A percentile compares a stretch with the other conserved stretches of the same genome.
Conservation (phyloP, 352 stramenopile species). For the Phytophthora sp. region DNA sequence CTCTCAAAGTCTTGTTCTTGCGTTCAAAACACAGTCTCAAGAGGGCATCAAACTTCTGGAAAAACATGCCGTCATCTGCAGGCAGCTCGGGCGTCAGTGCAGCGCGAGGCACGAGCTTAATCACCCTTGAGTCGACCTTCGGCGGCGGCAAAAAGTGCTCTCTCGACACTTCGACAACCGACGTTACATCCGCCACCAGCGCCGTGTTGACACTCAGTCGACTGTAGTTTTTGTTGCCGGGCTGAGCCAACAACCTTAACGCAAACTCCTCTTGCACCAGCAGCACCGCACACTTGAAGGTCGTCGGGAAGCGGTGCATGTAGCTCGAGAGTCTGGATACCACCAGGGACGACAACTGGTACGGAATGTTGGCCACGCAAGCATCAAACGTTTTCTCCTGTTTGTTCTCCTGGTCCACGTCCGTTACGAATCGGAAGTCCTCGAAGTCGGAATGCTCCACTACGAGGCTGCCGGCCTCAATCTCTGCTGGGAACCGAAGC, state of each 20-base stretch:
- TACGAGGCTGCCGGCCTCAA: constrained; percentile 34
- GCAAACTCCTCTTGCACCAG: constrained; percentile 90
- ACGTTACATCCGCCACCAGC: constrained; percentile 70
- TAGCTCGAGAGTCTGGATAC: constrained; percentile 78
- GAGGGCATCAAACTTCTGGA: constrained; percentile 79
- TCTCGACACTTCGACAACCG: constrained; percentile 62
- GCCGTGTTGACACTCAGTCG: constrained; percentile 82
- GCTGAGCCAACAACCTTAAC: constrained; percentile 69
- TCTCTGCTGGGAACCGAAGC: constrained; percentile 53
- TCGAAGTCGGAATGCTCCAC: constrained; percentile 57
- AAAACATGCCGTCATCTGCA: constrained; percentile 52
- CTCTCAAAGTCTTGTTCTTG: constrained; percentile 89
- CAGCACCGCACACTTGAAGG: constrained; percentile 70
- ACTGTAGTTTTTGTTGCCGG: constrained; percentile 80
- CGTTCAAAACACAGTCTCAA: constrained; percentile 78
- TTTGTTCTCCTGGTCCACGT: constrained; percentile 4
- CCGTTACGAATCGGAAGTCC: constrained; percentile 37
- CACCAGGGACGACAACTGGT: constrained; percentile 87
- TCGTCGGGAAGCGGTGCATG: constrained; percentile 62
- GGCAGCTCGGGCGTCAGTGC: constrained; percentile 23
- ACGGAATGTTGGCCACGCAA: constrained; percentile 89
- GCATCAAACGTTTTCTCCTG: constrained; percentile 53
- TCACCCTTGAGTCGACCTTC: constrained; percentile 85
- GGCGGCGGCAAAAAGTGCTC: constrained; percentile 78
- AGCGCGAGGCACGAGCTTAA: constrained; percentile 60